Conservation (phyloP, 1,284 basidiomycete genomes). For the Rhizopogon parksii region DNA sequence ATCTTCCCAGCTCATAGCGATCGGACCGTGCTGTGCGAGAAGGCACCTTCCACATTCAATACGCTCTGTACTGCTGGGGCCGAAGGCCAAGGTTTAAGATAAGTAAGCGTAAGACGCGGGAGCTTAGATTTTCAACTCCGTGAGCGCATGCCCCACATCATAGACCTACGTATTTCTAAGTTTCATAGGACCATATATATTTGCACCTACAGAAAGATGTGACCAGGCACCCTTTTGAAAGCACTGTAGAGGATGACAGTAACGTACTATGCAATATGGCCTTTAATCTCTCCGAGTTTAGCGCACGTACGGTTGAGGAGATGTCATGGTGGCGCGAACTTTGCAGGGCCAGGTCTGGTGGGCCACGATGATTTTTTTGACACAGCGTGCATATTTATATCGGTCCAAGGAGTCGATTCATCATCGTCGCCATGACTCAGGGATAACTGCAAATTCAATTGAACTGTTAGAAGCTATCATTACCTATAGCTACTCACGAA, state of each 20-base stretch:
- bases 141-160: neutral
- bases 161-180: neutral
- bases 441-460: too few species aligned
- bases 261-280: neutral
- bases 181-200: slow-evolving; percentile 4
- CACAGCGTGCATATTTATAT: neutral
- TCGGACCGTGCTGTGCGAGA: slow-evolving; percentile 1
- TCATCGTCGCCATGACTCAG: too few species aligned
- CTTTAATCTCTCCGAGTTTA: neutral
- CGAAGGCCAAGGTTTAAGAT: neutral
- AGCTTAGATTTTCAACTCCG: neutral
- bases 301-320: neutral
- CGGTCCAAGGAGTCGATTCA: neutral
- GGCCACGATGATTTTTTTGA: neutral
- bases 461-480: too few species aligned
- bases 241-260: neutral
- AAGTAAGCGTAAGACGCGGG: neutral
- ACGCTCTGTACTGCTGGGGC: neutral
- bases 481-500: neutral
- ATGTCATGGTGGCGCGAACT: slow-evolving; percentile 1
- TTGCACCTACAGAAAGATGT: neutral
- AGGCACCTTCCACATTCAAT: neutral
- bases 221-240: neutral
- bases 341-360: neutral
- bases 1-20: neutral